Evolutionary conservation across 2,329 filamentous ascomycete species (phyloP), one percentile per base, ranked within the genome.

Genomic region (Capronia coronata): DNA sequence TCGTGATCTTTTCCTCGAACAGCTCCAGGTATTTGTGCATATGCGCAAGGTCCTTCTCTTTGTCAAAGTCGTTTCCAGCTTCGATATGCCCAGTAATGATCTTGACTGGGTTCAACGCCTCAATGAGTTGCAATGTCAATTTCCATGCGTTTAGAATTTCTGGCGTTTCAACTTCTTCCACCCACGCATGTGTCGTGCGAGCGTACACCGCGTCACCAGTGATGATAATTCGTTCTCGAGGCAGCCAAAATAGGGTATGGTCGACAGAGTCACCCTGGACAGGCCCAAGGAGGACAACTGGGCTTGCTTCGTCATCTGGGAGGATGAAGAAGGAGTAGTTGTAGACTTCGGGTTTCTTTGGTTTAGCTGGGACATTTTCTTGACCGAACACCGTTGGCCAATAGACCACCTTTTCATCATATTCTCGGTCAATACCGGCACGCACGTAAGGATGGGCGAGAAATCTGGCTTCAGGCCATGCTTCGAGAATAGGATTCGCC

Each of bases 131-230:
- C 21, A 64, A 49, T 4, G 61, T 63, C 14, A 50, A 49, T 4
- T 52, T 40, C 62, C 63, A 64, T 14, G 61, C 59, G 11, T 63
- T 47, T 0, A 62, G 50, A 6, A 65, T 55, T 1, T 56, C 56
- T 1, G 61, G 60, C 1, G 59, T 62, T 45, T 64, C 59, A 27
- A 64, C 55, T 40, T 65, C 61, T 43, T 64, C 63, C n/a, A 62
- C 63, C 63, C 61, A 66, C 23, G 59, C 62, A 54, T 66, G 63
- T n/a, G 59, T 63, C 39, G 61, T 64, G n/a, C 63, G 27, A 4
- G 61, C 62, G 50, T 64, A 65, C 1, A 66, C 57, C 2, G 58
- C 47, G 51, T 66, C 62, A 1, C 64, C 64, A 22, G 56, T 59
- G 21, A 66, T 49, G n/a, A 65, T 37, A 2, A 59, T 60, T 32